phyloP scores from a whole-genome alignment of 2,329 filamentous ascomycete species.

The Monosporascus sp. region DNA sequence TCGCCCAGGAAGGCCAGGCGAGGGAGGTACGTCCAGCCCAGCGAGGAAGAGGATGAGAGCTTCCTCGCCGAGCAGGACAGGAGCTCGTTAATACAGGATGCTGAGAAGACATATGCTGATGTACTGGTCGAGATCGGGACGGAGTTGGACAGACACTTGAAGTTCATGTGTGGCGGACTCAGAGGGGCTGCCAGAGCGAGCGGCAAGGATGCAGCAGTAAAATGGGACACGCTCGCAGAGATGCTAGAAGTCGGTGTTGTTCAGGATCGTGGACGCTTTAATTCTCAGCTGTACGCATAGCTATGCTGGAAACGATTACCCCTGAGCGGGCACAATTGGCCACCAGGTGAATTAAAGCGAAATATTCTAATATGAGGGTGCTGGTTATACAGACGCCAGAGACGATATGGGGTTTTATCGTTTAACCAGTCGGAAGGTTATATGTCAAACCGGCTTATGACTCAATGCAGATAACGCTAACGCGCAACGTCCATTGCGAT shows the following conservation, averaged over 20 bases:
- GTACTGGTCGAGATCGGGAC: constrained; percentile 51
- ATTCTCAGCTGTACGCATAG: neutral
- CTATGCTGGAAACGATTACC: neutral
- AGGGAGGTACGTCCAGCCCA: constrained; percentile 19
- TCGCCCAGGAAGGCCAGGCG: constrained; percentile 22
- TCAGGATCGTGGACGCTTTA: constrained; percentile 10
- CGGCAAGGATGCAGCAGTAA: constrained; percentile 50
- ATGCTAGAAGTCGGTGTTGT: constrained; percentile 56
- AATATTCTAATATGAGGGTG: no score
- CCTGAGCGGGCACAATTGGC: no score
- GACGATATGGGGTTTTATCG: no score
- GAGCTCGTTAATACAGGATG: constrained; percentile 24
- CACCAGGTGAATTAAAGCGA: no score
- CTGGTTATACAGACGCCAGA: no score
- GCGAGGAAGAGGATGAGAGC: constrained; percentile 26
- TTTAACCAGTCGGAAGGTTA: no score
- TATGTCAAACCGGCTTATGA: no score
- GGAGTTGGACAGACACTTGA: constrained; percentile 60
- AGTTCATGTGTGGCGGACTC: constrained; percentile 69
- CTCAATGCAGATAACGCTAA: no score
- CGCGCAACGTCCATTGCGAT: no score
- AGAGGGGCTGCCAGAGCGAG: constrained; percentile 71
- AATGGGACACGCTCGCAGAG: constrained; percentile 79
- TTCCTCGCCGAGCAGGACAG: constrained; percentile 26
- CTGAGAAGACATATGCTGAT: constrained; percentile 42